Evolutionary conservation across 805 yeast genomes (phyloP).

Genomic region (fission yeast (Schizosaccharomyces pombe)): DNA sequence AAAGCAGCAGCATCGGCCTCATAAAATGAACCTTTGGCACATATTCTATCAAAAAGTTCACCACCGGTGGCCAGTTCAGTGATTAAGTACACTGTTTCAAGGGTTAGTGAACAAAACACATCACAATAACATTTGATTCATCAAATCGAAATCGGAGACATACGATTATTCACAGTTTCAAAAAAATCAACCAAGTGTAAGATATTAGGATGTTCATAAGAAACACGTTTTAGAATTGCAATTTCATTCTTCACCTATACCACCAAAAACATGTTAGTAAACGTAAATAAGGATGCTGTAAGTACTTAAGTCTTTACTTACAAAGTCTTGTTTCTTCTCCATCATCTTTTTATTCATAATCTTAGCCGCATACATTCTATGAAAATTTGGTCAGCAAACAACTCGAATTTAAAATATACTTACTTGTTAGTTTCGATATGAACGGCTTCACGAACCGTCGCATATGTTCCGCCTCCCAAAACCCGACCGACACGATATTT

Average conservation of each 20-base stretch:
- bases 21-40: conserved; percentile 22
- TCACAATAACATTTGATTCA: neutral
- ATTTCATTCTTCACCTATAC: conserved; percentile 35
- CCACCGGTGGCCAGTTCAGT: conserved; percentile 48
- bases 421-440: conserved; percentile 19
- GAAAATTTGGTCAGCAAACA: neutral
- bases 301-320: too few relatives aligned
- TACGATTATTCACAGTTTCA: conserved; percentile 35
- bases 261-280: conserved; percentile 11
- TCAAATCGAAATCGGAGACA: conserved; percentile 7
- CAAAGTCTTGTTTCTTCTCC: conserved; percentile 29
- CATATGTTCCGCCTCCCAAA: conserved; percentile 23
- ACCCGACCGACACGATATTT: conserved; percentile 3
- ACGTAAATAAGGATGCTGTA: neutral
- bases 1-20: conserved; percentile 29
- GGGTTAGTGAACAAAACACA: neutral
- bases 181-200: conserved; percentile 43
- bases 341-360: conserved; percentile 26
- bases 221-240: conserved; percentile 27
- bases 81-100: conserved; percentile 21
- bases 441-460: conserved; percentile 21
- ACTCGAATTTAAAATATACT: conserved; percentile 4
- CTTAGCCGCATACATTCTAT: conserved; percentile 28
- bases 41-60: conserved; percentile 40
- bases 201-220: conserved; percentile 29